phyloP scores from a whole-genome alignment of 2,329 filamentous ascomycete genomes.

The Clarireedia paspali region DNA sequence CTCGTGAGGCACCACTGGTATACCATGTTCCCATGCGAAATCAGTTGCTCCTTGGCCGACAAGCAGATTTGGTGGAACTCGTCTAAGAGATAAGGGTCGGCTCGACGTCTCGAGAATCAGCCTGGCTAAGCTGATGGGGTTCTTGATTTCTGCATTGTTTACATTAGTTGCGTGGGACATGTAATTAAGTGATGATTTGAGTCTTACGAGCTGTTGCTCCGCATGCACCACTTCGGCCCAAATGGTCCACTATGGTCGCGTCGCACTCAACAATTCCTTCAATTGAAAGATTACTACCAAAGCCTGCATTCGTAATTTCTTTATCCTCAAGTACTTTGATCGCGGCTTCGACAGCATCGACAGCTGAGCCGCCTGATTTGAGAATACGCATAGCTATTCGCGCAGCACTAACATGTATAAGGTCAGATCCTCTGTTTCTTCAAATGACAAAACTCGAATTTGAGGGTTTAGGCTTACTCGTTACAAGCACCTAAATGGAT shows the following conservation, averaged over 20 bases:
- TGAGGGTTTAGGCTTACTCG: slow-evolving; percentile 53
- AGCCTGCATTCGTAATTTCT: slow-evolving; percentile 94
- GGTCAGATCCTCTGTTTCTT: slow-evolving; percentile 11
- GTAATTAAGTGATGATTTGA: neutral
- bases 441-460: neutral
- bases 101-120: slow-evolving; percentile 72
- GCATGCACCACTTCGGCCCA: slow-evolving; percentile 85
- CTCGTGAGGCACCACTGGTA: slow-evolving; percentile 67
- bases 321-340: slow-evolving; percentile 84
- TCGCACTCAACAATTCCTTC: slow-evolving; percentile 92
- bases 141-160: slow-evolving; percentile 64
- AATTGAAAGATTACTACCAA: slow-evolving; percentile 87
- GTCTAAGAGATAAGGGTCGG: slow-evolving; percentile 69
- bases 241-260: slow-evolving; percentile 85
- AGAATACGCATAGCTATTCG: slow-evolving; percentile 75
- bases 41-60: slow-evolving; percentile 77
- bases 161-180: neutral
- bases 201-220: slow-evolving; percentile 83
- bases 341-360: slow-evolving; percentile 85
- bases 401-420: slow-evolving; percentile 55
- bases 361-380: slow-evolving; percentile 67
- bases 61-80: slow-evolving; percentile 88
- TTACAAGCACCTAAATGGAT: slow-evolving; percentile 81
- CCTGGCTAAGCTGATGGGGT: slow-evolving; percentile 83
- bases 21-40: slow-evolving; percentile 76